Percentiles rank a stretch among this genome's conserved stretches.
Conservation (phyloP, 2,329 filamentous ascomycete species). For the Anthostomella pinea region DNA sequence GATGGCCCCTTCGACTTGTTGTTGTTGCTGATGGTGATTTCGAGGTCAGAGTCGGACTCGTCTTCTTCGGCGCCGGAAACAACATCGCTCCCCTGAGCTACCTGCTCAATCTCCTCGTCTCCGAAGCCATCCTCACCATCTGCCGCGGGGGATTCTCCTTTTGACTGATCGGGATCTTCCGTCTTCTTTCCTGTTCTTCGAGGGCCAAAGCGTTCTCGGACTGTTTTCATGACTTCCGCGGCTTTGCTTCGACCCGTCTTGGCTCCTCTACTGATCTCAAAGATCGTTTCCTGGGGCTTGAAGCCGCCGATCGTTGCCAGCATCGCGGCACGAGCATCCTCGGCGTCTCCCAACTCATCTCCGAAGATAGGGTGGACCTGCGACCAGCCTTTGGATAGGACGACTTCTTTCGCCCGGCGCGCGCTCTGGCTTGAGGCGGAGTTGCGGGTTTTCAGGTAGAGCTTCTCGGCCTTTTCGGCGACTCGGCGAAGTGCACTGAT, state of each 20-base stretch:
- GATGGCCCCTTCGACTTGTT: slow-evolving; percentile 35
- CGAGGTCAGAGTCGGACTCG: slow-evolving; percentile 60
- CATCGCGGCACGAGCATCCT: slow-evolving; percentile 79
- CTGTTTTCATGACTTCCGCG: slow-evolving; percentile 71
- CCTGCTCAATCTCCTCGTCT: slow-evolving; percentile 32
- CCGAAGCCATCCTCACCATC: slow-evolving; percentile 14
- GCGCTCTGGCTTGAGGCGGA: slow-evolving; percentile 88
- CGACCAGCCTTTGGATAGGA: slow-evolving; percentile 66
- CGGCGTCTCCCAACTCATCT: slow-evolving; percentile 60
- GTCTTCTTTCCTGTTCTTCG: slow-evolving; percentile 45
- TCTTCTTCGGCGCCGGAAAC: slow-evolving; percentile 36
- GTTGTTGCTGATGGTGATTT: slow-evolving; percentile 67
- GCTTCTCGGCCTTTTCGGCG: slow-evolving; percentile 82
- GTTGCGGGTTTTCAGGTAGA: slow-evolving; percentile 87
- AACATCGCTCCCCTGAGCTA: slow-evolving; percentile 32
- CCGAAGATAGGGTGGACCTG: slow-evolving; percentile 81
- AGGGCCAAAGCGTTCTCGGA: slow-evolving; percentile 66
- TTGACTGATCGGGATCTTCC: slow-evolving; percentile 36
- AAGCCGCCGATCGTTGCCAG: slow-evolving; percentile 85
- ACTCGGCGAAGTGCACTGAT: slow-evolving; percentile 69
- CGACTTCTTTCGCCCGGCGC: slow-evolving; percentile 77
- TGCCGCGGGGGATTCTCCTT: slow-evolving; percentile 20
- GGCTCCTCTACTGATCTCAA: slow-evolving; percentile 79
- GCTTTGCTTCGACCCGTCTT: slow-evolving; percentile 61
- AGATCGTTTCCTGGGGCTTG: slow-evolving; percentile 90